Base-by-base conservation (phyloP, 495 filamentous ascomycete species). In the Penicillium cosmopolitanum region DNA sequence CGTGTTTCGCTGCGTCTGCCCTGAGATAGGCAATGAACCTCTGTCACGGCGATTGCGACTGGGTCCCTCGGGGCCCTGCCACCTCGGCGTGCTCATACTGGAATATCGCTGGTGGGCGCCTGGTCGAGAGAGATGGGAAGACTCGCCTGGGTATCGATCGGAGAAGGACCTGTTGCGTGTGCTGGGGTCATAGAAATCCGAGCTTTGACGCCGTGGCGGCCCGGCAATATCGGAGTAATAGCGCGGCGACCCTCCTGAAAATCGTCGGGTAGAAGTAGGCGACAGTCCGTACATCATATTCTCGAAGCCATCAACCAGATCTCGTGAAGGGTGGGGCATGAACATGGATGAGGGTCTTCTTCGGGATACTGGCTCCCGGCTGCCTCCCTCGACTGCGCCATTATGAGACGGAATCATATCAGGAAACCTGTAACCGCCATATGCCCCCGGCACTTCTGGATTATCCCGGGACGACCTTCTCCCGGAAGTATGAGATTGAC, bases 61-160 rank as follows among this genome's bases (percentile, higher is more conserved):
- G 6, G 23, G 46, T 5, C 23, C 21, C 9, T 48, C 46, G 21
- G 19, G 1, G 11, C 10, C 21, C 19, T 48, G 61, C 57, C 57
- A 65, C 34, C 28, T 33, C 15, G 58, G 58, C 36, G 55, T 33
- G 15, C 21, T 55, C 25, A 43, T 50, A 48, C 46, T 48, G 0
- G 46, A 48, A 15, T 48, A 48, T 48, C 19, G 46, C 11, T 48
- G 46, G n/a, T 48, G 46, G 15, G 7, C 3, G 9, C 19, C 18
- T 23, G 18, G 46, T 2, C 46, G 19, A 8, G 21, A 28, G 2
- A 15, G 9, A n/a, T 15, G 13, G 2, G 21, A 48, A 4, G 46
- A 48, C 21, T 48, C 46, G 46, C 46, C 46, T n/a, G 23, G 23
- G n/a, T 48, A 9, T 28, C 46, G 46, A 48, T 19, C 8, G 23